Percentiles rank a stretch among this genome's conserved stretches.
phyloP scores from a whole-genome alignment of 2,329 filamentous ascomycete species.

The Aspergillus eucalypticola region DNA sequence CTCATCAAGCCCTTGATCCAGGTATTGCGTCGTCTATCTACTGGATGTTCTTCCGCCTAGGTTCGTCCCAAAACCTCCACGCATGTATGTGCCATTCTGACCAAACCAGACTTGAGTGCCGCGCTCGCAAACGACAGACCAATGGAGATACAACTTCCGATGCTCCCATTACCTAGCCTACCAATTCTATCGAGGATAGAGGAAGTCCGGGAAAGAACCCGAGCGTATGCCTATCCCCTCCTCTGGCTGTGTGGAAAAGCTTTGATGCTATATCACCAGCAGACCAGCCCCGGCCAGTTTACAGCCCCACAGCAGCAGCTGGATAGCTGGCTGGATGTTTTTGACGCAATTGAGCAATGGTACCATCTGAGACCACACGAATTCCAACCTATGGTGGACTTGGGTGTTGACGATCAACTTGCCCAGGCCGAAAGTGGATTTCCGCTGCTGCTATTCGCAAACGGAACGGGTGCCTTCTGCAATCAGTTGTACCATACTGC shows the following conservation, averaged over 20 bases:
- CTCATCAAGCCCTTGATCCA: slow-evolving; percentile 16
- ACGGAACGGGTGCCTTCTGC: slow-evolving; percentile 45
- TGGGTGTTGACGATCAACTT: slow-evolving; percentile 32
- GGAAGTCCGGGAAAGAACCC: slow-evolving; percentile 11
- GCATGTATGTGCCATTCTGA: background rate
- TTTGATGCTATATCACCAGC: slow-evolving; percentile 21
- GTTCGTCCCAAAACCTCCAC: slow-evolving; percentile 16
- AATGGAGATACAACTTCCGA: slow-evolving; percentile 20
- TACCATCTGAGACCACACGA: slow-evolving; percentile 29
- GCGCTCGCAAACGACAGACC: slow-evolving; percentile 27
- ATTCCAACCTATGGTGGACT: slow-evolving; percentile 35
- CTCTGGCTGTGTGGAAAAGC: slow-evolving; percentile 31
- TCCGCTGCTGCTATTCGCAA: slow-evolving; percentile 49
- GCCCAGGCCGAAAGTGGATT: slow-evolving; percentile 26
- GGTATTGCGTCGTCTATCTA: slow-evolving; percentile 29
- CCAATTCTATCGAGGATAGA: slow-evolving; percentile 16
- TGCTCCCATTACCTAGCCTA: slow-evolving; percentile 15
- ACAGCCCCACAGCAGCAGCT: slow-evolving; percentile 8
- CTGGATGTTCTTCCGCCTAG: slow-evolving; percentile 31
- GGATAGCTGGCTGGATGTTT: slow-evolving; percentile 27
- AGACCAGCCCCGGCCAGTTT: slow-evolving; percentile 12
- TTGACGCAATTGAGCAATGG: slow-evolving; percentile 31
- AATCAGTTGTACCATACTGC: slow-evolving; percentile 61
- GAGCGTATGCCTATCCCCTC: slow-evolving; percentile 24
- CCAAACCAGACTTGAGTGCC: slow-evolving; percentile 23